Conservation (phyloP, 2,329 filamentous ascomycete species). For the Paecilomyces niveus region DNA sequence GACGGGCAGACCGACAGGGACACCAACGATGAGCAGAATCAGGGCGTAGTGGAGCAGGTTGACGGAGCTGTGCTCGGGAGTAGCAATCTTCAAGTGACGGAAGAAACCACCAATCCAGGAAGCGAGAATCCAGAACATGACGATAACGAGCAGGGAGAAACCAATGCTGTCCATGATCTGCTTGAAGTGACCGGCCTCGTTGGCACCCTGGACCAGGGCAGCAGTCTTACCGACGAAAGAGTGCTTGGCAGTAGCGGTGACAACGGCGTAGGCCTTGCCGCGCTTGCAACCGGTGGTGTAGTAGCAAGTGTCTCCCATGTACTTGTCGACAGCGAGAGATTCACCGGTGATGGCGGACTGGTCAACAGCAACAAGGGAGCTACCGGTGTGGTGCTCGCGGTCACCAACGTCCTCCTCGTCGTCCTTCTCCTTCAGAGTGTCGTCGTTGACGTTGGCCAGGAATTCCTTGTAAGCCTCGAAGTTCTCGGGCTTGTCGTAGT, state of each 20-base stretch:
- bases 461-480: slow-evolving; percentile 62
- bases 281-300: slow-evolving; percentile 79
- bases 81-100: slow-evolving; percentile 57
- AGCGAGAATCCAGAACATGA: slow-evolving; percentile 69
- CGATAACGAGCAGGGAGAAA: slow-evolving; percentile 64
- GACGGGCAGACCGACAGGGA: slow-evolving; percentile 71
- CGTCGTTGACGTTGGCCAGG: slow-evolving; percentile 53
- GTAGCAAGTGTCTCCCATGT: slow-evolving; percentile 69
- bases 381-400: slow-evolving; percentile 54
- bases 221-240: slow-evolving; percentile 74
- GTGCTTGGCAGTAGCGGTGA: slow-evolving; percentile 59
- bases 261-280: slow-evolving; percentile 65
- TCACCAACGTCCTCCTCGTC: slow-evolving; percentile 52
- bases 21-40: slow-evolving; percentile 69
- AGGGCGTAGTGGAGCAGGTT: slow-evolving; percentile 63
- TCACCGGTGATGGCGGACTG: slow-evolving; percentile 77
- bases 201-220: slow-evolving; percentile 64
- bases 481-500: slow-evolving; percentile 61
- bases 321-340: slow-evolving; percentile 55
- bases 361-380: slow-evolving; percentile 62
- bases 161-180: slow-evolving; percentile 78
- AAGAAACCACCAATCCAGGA: slow-evolving; percentile 76
- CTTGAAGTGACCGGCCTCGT: slow-evolving; percentile 74
- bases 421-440: slow-evolving; percentile 53
- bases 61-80: slow-evolving; percentile 46